These are phyloP conservation scores for Ogataea parapolymorpha DNA, from an alignment of 805 yeast genomes.

Conservation along the genomic window DNA sequence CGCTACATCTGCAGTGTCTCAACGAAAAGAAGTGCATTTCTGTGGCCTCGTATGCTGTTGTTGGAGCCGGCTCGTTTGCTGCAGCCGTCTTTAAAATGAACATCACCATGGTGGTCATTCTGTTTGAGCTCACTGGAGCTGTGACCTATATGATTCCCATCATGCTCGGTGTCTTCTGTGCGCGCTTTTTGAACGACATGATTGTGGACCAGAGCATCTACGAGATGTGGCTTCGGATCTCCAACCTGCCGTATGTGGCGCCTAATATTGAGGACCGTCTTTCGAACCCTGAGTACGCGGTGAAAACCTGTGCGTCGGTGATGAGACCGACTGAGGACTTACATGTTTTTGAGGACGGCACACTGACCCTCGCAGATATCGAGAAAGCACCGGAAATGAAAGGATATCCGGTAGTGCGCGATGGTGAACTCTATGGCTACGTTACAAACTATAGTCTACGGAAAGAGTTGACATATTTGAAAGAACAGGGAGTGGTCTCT, in stretches of 20 bases:
- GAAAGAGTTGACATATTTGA: conserved; percentile 23
- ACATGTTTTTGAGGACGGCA: conserved; percentile 33
- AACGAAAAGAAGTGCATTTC: conserved; percentile 54
- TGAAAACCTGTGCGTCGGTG: conserved; percentile 32
- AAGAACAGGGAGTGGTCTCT: conserved; percentile 9
- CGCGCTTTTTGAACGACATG: conserved; percentile 69
- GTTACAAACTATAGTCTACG: conserved; percentile 37
- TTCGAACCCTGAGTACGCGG: conserved; percentile 36
- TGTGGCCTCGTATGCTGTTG: conserved; percentile 85
- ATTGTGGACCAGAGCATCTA: conserved; percentile 59
- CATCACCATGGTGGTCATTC: conserved; percentile 72
- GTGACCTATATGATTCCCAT: conserved; percentile 79
- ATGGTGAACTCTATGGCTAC: conserved; percentile 40
- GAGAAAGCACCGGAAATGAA: conserved; percentile 22
- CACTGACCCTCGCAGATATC: conserved; percentile 24
- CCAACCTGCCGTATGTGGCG: conserved; percentile 40
- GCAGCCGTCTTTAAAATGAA: conserved; percentile 81
- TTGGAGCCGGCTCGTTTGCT: conserved; percentile 81
- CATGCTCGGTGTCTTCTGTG: conserved; percentile 76
- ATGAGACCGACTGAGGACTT: conserved; percentile 34
- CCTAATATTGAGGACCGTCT: conserved; percentile 36
- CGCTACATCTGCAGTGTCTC: conserved; percentile 39
- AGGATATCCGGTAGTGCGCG: conserved; percentile 46
- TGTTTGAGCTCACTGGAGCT: conserved; percentile 86
- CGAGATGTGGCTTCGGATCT: conserved; percentile 50